Percentiles rank a stretch among this genome's conserved stretches.
Evolutionary conservation across 345 rosid genomes (phyloP).

Genomic region (Toxicodendron radicans): DNA sequence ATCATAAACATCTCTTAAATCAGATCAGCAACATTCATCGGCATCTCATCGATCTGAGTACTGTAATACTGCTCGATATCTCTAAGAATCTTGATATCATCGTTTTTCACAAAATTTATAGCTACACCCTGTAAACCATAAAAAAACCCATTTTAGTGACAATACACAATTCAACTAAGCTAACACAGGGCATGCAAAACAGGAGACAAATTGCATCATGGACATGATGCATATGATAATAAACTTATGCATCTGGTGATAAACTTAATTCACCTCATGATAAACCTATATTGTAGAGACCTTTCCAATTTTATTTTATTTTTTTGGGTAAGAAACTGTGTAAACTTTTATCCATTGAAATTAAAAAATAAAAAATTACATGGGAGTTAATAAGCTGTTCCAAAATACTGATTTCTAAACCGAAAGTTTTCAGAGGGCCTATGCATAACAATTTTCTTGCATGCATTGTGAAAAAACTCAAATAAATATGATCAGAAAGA

Average conservation of each 20-base stretch:
- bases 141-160: background rate
- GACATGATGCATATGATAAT: background rate
- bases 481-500: background rate
- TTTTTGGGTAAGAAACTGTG: background rate
- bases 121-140: slow-evolving; percentile 70
- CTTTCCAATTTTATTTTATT: background rate
- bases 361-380: no score
- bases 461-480: background rate
- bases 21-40: slow-evolving; percentile 89
- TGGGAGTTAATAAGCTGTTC: background rate
- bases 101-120: slow-evolving; percentile 83
- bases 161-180: background rate
- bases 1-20: slow-evolving; percentile 31
- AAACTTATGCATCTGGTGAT: no score
- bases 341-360: background rate
- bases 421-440: background rate
- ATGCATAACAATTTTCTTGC: background rate
- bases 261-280: background rate
- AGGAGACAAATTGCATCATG: background rate
- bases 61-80: slow-evolving; percentile 91
- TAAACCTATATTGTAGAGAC: background rate
- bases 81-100: slow-evolving; percentile 83
- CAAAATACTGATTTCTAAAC: background rate
- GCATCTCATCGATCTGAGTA: slow-evolving; percentile 97
- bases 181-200: background rate